Evolutionary conservation across 1,284 basidiomycete species (phyloP), one percentile per base, ranked within the genome.

Genomic region (Melampsora larici-populina): DNA sequence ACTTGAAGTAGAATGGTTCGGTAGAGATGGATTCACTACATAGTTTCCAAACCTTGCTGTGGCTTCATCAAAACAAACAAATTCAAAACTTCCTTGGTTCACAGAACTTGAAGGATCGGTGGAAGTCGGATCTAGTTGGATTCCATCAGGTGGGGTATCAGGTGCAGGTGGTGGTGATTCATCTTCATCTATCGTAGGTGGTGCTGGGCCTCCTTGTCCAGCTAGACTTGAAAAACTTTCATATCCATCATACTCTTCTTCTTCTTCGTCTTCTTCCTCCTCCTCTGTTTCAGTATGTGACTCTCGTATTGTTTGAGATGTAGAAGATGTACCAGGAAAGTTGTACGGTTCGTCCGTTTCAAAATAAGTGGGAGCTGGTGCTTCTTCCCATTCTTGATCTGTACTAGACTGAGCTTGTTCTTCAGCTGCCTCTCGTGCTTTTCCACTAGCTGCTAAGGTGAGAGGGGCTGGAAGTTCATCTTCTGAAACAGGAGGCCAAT

Each of bases 151-250:
- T 40, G 73, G 73, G 24, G 65, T 67, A 66, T 75, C 65, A 6
- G 65, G 73, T 17, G 73, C 73, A 6, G 73, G 73, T 24, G 73
- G 73, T 7, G 73, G 73, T 18, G 73, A 68, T 43, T 75, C 73
- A 58, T 75, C 73, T 66, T 75, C 73, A 65, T 75, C 64, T 31
- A 75, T 75, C 26, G 73, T 75, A n/a, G 73, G 73, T 29, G 73
- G 73, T 43, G 73, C 73, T 3, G 73, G 73, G 17, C 73, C 73
- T 49, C 67, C 73, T 6, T 58, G 46, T 15, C 64, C 73, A 40
- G 64, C 73, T 26, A 15, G 24, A 17, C 36, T 46, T 24, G 73
- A 75, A 29, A 67, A 75, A 8, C 46, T 55, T 66, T 75, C 73
- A 55, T 75, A 75, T 0, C 73, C 73, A 51, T 75, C 73, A 58